These are phyloP conservation scores for Alnus glutinosa DNA, from an alignment of 306 rosid genomes.

Conservation along the genomic window DNA sequence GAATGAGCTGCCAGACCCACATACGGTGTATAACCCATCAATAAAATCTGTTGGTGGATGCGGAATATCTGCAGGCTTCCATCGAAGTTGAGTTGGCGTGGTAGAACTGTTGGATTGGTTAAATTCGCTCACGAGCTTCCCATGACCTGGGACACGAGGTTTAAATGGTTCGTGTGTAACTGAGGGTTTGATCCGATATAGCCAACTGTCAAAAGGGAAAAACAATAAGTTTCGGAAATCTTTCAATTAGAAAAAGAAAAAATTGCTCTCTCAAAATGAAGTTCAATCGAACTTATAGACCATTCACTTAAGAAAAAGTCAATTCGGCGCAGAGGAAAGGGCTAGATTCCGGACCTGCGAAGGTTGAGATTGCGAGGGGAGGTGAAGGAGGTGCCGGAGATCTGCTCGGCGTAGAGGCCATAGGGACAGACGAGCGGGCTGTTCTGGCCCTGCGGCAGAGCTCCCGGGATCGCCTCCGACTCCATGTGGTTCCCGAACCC, in stretches of 20 bases:
- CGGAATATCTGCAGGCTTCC: slow-evolving; percentile 79
- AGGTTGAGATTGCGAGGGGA: slow-evolving; percentile 77
- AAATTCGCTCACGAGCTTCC: slow-evolving; percentile 66
- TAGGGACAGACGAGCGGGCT: slow-evolving; percentile 85
- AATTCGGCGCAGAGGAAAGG: too few relatives aligned
- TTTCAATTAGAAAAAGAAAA: too few relatives aligned
- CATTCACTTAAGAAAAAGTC: too few relatives aligned
- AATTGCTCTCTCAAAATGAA: too few relatives aligned
- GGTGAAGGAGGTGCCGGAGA: slow-evolving; percentile 95
- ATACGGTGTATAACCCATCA: slow-evolving; percentile 76
- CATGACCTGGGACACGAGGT: slow-evolving; percentile 51
- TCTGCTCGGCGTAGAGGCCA: slow-evolving; percentile 91
- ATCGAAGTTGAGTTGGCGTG: slow-evolving; percentile 90
- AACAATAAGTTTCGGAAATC: too few relatives aligned
- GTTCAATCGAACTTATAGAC: too few relatives aligned
- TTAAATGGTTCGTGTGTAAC: slow-evolving; percentile 90
- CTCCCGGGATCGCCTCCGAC: slow-evolving; percentile 81
- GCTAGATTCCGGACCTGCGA: slow-evolving; percentile 42
- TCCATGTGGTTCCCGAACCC: slow-evolving; percentile 82
- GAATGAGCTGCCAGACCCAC: slow-evolving; percentile 97
- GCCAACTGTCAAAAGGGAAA: slow-evolving; percentile 54
- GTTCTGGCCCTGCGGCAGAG: slow-evolving; percentile 75
- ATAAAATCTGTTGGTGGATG: slow-evolving; percentile 68
- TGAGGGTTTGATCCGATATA: slow-evolving; percentile 89
- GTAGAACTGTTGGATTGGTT: slow-evolving; percentile 57